phyloP scores from a whole-genome alignment of 106 monocot species.

The Vanilla planifolia region DNA sequence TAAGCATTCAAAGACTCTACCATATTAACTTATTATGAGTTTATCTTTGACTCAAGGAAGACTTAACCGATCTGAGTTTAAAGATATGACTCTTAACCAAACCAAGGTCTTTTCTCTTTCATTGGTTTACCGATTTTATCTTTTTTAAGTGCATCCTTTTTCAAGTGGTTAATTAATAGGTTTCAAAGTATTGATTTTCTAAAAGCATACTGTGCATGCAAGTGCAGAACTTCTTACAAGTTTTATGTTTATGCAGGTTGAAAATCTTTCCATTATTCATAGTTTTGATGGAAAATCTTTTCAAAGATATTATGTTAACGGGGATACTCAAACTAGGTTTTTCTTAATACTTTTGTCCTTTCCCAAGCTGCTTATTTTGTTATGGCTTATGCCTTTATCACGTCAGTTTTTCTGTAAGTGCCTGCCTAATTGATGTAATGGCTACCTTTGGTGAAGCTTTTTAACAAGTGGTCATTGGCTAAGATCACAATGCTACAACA shows the following conservation, averaged over 20 bases:
- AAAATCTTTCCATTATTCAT: slow-evolving; percentile 52
- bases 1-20: too few relatives aligned
- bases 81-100: too few relatives aligned
- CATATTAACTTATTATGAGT: too few relatives aligned
- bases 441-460: slow-evolving; percentile 23
- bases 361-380: slow-evolving; percentile 2
- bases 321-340: slow-evolving; percentile 26
- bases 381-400: neutral
- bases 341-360: too few relatives aligned
- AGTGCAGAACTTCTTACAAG: neutral
- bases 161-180: too few relatives aligned
- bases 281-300: slow-evolving; percentile 47
- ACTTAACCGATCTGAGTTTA: too few relatives aligned
- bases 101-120: too few relatives aligned
- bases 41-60: too few relatives aligned
- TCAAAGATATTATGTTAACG: slow-evolving; percentile 37
- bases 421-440: neutral
- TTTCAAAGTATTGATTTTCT: too few relatives aligned
- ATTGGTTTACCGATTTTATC: too few relatives aligned
- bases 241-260: slow-evolving; percentile 15
- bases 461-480: slow-evolving; percentile 41
- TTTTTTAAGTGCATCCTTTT: too few relatives aligned
- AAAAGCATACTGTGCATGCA: too few relatives aligned
- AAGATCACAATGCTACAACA: slow-evolving; percentile 33
- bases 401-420: neutral